Base-by-base conservation (phyloP, 23 red algal genomes). In the Cyanidiococcus yangmingshanensis region DNA sequence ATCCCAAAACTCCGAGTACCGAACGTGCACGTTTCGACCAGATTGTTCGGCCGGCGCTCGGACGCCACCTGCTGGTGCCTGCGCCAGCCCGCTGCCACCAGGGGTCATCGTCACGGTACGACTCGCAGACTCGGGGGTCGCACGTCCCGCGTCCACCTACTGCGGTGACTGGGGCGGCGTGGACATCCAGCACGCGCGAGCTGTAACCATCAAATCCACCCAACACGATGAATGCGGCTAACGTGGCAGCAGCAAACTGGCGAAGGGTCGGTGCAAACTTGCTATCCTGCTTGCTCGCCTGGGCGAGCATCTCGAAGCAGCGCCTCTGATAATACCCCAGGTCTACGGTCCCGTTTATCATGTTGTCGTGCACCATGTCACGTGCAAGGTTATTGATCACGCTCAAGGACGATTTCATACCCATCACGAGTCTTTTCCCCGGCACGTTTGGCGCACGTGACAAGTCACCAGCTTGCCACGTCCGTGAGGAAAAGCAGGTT, bases 1-100 rank as follows among this genome's bases (percentile, higher is more conserved):
- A 2, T 85, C 68, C 34, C 90, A 84, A 37, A 98, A 91, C 77
- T 98, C 80, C 16, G 94, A 98, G 79, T 98, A 98, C 2, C 94
- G 75, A 85, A 71, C 21, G 32, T 71, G 63, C 45, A 54, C 45
- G 21, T 54, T 54, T 7, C 45, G 45, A 54, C 45, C 21, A 21
- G 7, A 15, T 21, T 15, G 7, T 54, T 54, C 45, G 12, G 7
- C 21, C 12, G 45, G 12, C 12, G 12, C 45, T 7, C 45, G 45
- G 7, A 21, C 45, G 32, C 63, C 27, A 29, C 63, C 63, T 30
- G 63, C 21, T 25, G 63, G 63, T 35, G 32, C 63, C 63, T 7
- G n/a, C 3, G 63, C 21, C 12, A 29, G 15, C 16, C 32, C 32
- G 7, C 63, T 35, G 7, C 32, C 32, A 29, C 21, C 32, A 3